A percentile compares a stretch with the other conserved stretches of the same genome.
Conservation (phyloP, 2,329 filamentous ascomycete species). For the Pseudogymnoascus sp. region DNA sequence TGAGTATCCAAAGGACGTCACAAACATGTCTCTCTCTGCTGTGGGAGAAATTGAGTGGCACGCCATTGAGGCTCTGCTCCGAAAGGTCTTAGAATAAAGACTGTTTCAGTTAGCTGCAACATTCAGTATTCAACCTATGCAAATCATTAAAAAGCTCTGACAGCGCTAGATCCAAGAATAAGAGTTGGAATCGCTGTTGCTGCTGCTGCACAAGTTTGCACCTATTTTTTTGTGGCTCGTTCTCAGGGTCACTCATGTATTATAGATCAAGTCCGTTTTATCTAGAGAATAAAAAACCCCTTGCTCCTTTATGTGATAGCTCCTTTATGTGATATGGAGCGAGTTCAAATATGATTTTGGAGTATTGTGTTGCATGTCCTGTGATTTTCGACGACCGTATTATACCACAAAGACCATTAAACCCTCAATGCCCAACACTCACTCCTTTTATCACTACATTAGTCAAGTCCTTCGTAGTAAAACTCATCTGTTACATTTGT, state of each 20-base stretch:
- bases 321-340: background rate
- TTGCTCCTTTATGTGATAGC: background rate
- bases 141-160: background rate
- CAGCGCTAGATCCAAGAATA: background rate
- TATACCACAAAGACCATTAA: background rate
- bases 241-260: background rate
- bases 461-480: background rate
- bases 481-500: background rate
- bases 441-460: background rate
- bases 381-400: constrained; percentile 1
- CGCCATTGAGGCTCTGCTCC: constrained; percentile 44
- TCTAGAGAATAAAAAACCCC: background rate
- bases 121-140: background rate
- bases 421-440: background rate
- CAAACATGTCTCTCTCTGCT: constrained; percentile 39
- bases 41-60: constrained; percentile 41
- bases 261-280: background rate
- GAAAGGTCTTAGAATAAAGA: constrained; percentile 13
- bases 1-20: constrained; percentile 33
- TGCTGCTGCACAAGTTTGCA: background rate
- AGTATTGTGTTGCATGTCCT: background rate
- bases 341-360: background rate
- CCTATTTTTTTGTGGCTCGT: background rate
- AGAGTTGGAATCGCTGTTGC: background rate
- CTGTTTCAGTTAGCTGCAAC: background rate